A percentile compares a stretch with the other conserved stretches of the same genome.
Conservation (phyloP, 2,329 filamentous ascomycete species). For the Aschersonia sp. region DNA sequence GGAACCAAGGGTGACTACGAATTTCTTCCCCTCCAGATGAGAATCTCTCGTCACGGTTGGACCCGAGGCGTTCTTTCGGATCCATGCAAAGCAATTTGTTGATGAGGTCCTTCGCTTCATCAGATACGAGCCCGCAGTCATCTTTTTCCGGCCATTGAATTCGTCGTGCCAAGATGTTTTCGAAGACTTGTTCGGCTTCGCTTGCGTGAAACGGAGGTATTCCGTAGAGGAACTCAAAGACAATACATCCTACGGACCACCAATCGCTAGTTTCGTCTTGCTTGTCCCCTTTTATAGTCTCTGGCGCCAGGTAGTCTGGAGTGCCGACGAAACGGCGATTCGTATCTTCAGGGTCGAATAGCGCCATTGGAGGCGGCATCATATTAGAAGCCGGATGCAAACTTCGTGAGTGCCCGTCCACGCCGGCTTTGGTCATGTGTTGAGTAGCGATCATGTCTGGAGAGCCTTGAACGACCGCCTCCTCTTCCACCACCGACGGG, state of each 20-base stretch:
- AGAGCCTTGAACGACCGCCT: constrained; percentile 57
- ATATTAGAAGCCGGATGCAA: constrained; percentile 41
- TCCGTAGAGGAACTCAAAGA: constrained; percentile 92
- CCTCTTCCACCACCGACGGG: constrained; percentile 61
- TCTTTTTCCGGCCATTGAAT: constrained; percentile 86
- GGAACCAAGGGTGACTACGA: constrained; percentile 77
- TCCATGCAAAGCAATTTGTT: constrained; percentile 81
- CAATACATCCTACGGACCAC: constrained; percentile 98
- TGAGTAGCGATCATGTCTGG: constrained; percentile 51
- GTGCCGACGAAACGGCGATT: constrained; percentile 91
- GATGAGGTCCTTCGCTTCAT: constrained; percentile 86
- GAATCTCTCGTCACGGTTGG: constrained; percentile 73
- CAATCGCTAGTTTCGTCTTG: constrained; percentile 98
- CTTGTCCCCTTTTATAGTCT: constrained; percentile 87
- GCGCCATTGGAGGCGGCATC: constrained; percentile 82
- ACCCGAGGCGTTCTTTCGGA: constrained; percentile 66
- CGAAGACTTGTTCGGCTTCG: constrained; percentile 86
- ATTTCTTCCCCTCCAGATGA: constrained; percentile 82
- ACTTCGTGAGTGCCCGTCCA: constrained; percentile 18
- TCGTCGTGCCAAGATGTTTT: constrained; percentile 80
- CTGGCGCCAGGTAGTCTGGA: constrained; percentile 89
- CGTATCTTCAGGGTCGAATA: constrained; percentile 91
- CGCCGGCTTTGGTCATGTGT: constrained; percentile 13
- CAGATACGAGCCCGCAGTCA: constrained; percentile 59
- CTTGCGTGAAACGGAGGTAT: constrained; percentile 85